Percentiles rank a stretch among this genome's conserved stretches.
Evolutionary conservation across 306 rosid genomes (phyloP).

Genomic region (Rosa rugosa): DNA sequence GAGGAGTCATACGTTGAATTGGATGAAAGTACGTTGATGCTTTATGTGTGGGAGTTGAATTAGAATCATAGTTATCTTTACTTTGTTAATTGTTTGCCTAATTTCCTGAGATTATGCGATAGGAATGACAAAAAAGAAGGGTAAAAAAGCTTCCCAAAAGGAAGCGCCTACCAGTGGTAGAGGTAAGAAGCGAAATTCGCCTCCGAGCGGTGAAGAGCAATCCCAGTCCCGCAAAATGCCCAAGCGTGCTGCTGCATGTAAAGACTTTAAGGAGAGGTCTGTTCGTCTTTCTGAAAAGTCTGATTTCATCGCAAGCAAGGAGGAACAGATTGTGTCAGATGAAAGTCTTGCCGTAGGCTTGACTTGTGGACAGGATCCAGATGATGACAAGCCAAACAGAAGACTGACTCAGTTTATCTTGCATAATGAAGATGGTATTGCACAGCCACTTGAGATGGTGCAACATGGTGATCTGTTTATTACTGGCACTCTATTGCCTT

Average conservation of each 20-base stretch:
- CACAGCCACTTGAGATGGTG: conserved; percentile 75
- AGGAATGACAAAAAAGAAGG: conserved; percentile 39
- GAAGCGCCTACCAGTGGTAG: conserved; percentile 32
- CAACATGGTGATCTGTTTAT: conserved; percentile 69
- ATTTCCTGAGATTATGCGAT: neutral
- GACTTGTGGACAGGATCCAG: conserved; percentile 47
- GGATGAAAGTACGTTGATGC: neutral
- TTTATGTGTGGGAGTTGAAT: neutral
- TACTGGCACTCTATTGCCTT: conserved; percentile 70
- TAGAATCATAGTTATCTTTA: neutral
- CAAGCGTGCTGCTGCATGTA: conserved; percentile 77
- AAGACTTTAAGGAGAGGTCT: conserved; percentile 63
- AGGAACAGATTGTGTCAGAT: conserved; percentile 59
- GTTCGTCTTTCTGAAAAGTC: conserved; percentile 50
- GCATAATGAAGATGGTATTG: conserved; percentile 65
- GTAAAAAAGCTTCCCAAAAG: conserved; percentile 28
- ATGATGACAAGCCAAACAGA: conserved; percentile 63
- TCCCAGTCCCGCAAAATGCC: conserved; percentile 70
- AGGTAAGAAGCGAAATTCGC: conserved; percentile 53
- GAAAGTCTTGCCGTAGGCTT: conserved; percentile 62
- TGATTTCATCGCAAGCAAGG: conserved; percentile 48
- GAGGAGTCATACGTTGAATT: neutral
- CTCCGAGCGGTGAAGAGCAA: conserved; percentile 44
- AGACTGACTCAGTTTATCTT: conserved; percentile 69
- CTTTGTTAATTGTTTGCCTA: neutral